Evolutionary conservation across 768 basidiomycete genomes (phyloP).

Genomic region (Hericium rajendrae): DNA sequence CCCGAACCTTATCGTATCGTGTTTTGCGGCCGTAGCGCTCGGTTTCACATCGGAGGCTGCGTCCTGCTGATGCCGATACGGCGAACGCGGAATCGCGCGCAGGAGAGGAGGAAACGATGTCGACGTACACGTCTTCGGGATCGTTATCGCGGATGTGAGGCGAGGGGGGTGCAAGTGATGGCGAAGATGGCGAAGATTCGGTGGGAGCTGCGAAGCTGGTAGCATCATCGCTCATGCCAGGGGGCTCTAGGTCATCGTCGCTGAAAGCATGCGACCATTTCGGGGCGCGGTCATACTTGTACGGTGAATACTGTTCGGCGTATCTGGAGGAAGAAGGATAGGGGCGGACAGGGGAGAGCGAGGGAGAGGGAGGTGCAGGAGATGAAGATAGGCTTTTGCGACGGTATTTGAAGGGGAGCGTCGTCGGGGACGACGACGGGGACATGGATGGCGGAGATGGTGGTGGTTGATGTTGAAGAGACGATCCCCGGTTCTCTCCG

Average conservation of each 20-base stretch:
- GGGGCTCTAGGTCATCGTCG: constrained; percentile 12
- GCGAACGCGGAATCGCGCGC: constrained; percentile 7
- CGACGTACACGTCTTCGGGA: constrained; percentile 9
- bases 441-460: neutral
- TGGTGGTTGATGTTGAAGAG: neutral
- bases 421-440: neutral
- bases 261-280: constrained; percentile 7
- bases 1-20: neutral
- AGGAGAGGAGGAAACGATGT: constrained; percentile 11
- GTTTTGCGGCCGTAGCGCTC: neutral
- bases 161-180: constrained; percentile 8
- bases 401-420: constrained; percentile 7
- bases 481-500: neutral
- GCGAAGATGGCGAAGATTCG: constrained; percentile 4
- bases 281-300: neutral
- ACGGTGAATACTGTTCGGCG: neutral
- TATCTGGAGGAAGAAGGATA: neutral
- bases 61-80: neutral
- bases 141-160: constrained; percentile 7
- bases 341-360: neutral
- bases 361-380: constrained; percentile 5
- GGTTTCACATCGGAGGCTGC: neutral
- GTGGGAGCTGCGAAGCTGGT: neutral
- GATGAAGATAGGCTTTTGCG: constrained; percentile 5
- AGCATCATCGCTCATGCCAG: constrained; percentile 13